Evolutionary conservation across 306 rosid species (phyloP).

Genomic region (Vachellia collinsii): DNA sequence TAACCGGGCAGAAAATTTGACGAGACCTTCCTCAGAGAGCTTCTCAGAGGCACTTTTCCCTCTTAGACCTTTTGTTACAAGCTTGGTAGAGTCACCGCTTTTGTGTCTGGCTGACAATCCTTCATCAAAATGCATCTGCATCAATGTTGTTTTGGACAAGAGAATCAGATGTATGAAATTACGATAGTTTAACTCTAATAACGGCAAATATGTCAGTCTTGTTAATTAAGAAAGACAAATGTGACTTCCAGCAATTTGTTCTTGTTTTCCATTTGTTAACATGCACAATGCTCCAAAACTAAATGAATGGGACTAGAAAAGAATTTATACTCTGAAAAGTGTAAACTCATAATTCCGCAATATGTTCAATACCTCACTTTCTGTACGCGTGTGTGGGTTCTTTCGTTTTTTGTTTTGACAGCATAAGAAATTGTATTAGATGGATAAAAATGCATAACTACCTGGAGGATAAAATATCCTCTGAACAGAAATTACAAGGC

Average conservation of each 20-base stretch:
- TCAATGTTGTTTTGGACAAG: constrained; percentile 11
- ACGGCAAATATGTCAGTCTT: neutral
- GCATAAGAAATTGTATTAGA: neutral
- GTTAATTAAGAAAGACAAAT: neutral
- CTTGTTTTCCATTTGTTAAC: neutral
- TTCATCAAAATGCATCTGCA: constrained; percentile 96
- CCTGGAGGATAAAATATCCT: neutral
- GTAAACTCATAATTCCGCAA: neutral
- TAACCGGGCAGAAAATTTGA: constrained; percentile 86
- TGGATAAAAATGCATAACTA: neutral
- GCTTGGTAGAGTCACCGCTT: constrained; percentile 85
- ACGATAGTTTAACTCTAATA: neutral
- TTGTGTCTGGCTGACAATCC: constrained; percentile 84
- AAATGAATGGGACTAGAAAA: neutral
- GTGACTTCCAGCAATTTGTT: neutral
- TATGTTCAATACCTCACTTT: neutral
- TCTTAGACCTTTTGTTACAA: constrained; percentile 75
- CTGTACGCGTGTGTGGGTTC: neutral
- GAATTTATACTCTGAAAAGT: neutral
- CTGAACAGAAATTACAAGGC: neutral
- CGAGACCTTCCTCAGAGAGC: constrained; percentile 94
- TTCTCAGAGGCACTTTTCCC: constrained; percentile 83
- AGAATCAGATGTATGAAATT: constrained; percentile 22
- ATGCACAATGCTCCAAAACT: neutral
- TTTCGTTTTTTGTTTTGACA: neutral